Evolutionary conservation across 2,329 filamentous ascomycete genomes (phyloP).

Genomic region (Sclerotinia minor): DNA sequence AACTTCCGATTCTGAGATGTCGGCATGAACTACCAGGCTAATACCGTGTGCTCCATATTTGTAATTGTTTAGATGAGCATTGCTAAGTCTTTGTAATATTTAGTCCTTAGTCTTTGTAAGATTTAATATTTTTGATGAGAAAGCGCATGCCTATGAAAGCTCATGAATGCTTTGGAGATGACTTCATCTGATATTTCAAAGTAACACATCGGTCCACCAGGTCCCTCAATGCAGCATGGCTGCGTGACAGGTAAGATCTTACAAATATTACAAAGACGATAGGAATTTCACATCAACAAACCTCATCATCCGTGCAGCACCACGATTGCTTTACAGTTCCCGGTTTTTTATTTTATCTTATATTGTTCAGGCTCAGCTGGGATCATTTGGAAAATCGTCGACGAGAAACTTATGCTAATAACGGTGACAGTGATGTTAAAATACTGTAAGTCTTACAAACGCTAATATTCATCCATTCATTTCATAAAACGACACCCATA

Average conservation of each 20-base stretch:
- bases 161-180: not conserved
- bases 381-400: too few relatives aligned
- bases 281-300: not conserved
- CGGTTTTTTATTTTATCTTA: too few relatives aligned
- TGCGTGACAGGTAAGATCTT: too few relatives aligned
- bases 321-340: too few relatives aligned
- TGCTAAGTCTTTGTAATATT: constrained; percentile 1
- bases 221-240: not conserved
- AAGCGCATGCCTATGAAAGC: not conserved
- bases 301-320: not conserved
- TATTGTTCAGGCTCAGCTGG: too few relatives aligned
- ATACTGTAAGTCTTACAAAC: too few relatives aligned
- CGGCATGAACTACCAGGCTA: not conserved
- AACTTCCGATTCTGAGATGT: not conserved
- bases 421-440: too few relatives aligned
- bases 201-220: not conserved
- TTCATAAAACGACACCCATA: too few relatives aligned
- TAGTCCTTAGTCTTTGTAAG: not conserved
- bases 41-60: not conserved
- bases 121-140: not conserved
- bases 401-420: too few relatives aligned
- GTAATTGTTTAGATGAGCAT: constrained; percentile 17
- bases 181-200: not conserved
- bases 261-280: not conserved
- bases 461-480: too few relatives aligned